A percentile compares a stretch with the other conserved stretches of the same genome.
Conservation (phyloP, 345 rosid genomes). For the Lenwebbia sp. region DNA sequence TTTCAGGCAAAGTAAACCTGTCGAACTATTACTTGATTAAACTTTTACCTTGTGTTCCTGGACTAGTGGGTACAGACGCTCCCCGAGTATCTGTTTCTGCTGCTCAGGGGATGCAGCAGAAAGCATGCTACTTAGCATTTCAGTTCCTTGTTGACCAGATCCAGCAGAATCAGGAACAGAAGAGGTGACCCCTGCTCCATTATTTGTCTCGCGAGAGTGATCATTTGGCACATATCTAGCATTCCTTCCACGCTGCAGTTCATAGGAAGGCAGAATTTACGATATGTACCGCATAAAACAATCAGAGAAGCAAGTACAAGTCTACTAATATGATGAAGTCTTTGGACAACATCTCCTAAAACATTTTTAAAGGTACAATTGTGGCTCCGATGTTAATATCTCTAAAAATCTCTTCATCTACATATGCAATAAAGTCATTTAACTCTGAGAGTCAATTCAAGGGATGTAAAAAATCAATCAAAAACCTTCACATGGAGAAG, state of each 20-base stretch:
- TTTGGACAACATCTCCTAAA: not conserved
- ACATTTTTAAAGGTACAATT: not conserved
- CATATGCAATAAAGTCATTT: not conserved
- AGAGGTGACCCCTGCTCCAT: constrained; percentile 15
- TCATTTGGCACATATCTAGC: constrained; percentile 29
- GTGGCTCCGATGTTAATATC: not conserved
- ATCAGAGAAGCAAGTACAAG: not conserved
- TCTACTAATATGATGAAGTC: not conserved
- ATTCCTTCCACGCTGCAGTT: constrained; percentile 23
- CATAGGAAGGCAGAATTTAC: not conserved
- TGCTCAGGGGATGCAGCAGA: constrained; percentile 41
- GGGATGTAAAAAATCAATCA: not conserved
- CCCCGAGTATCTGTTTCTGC: constrained; percentile 60
- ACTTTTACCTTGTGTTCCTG: constrained; percentile 42
- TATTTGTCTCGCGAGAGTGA: constrained; percentile 23
- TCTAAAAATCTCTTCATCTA: not conserved
- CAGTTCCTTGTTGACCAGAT: constrained; percentile 19
- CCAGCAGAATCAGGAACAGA: constrained; percentile 19
- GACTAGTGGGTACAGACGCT: constrained; percentile 52
- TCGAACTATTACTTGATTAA: not conserved
- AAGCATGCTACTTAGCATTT: constrained; percentile 48
- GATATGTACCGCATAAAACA: not conserved
- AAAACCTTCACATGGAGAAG: not conserved
- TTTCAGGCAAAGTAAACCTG: not conserved
- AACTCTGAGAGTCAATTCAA: not conserved